Conservation (phyloP, 306 rosid species). For the Luffa acutangula region DNA sequence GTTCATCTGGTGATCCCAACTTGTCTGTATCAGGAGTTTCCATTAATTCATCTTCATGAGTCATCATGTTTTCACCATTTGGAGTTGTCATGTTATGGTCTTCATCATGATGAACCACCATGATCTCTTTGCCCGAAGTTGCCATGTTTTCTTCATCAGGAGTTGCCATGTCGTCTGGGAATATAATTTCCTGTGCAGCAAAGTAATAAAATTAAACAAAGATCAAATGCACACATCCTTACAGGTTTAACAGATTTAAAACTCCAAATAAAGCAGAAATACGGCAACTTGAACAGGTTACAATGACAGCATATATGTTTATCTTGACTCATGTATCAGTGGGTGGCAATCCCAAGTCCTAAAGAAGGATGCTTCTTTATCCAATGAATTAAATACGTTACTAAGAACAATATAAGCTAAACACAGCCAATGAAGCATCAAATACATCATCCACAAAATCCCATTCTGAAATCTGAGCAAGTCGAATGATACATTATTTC, state of each 20-base stretch:
- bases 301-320: neutral
- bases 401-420: neutral
- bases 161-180: constrained; percentile 28
- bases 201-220: neutral
- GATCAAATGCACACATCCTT: neutral
- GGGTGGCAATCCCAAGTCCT: neutral
- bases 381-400: neutral
- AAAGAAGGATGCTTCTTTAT: neutral
- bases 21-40: constrained; percentile 13
- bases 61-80: constrained; percentile 33
- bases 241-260: neutral
- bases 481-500: neutral
- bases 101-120: constrained; percentile 10
- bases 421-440: neutral
- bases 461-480: neutral
- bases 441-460: neutral
- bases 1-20: constrained; percentile 13
- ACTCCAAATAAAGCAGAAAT: neutral
- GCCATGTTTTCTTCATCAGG: constrained; percentile 13
- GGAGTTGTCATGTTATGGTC: constrained; percentile 32
- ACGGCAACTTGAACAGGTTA: neutral
- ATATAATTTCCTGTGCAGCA: constrained; percentile 23
- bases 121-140: constrained; percentile 5
- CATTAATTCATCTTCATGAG: constrained; percentile 20
- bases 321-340: neutral